A percentile compares a stretch with the other conserved stretches of the same genome.
Conservation (phyloP, 192 early-diverging fungal genomes). For the Backusella luteola region DNA sequence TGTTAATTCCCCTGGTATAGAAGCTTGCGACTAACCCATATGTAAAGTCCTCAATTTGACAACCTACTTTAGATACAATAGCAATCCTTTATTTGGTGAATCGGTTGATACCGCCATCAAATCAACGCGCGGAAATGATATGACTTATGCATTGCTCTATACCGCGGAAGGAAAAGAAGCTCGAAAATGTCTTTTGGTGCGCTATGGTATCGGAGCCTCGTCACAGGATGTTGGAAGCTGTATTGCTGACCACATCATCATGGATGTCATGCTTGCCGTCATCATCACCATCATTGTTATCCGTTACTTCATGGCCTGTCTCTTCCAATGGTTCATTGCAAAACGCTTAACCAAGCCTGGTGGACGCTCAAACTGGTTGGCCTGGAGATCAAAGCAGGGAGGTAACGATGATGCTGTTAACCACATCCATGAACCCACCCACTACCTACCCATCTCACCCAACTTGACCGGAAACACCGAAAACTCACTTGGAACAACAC, state of each 20-base stretch:
- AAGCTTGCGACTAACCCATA: not conserved
- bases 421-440: slow-evolving; percentile 24
- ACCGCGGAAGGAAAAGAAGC: slow-evolving; percentile 36
- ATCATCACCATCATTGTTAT: slow-evolving; percentile 55
- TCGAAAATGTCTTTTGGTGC: slow-evolving; percentile 40
- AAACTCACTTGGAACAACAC: not conserved
- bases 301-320: slow-evolving; percentile 60
- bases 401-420: slow-evolving; percentile 33
- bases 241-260: slow-evolving; percentile 55
- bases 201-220: slow-evolving; percentile 49
- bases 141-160: slow-evolving; percentile 22
- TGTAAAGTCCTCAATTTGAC: slow-evolving; percentile 11
- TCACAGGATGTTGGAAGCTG: slow-evolving; percentile 55
- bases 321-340: slow-evolving; percentile 60
- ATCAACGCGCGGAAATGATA: slow-evolving; percentile 27
- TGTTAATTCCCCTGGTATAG: not conserved
- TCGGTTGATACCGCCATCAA: slow-evolving; percentile 11
- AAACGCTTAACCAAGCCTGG: slow-evolving; percentile 46
- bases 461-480: not conserved
- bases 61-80: not conserved
- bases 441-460: not conserved
- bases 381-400: slow-evolving; percentile 40
- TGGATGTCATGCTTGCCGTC: slow-evolving; percentile 48
- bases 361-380: slow-evolving; percentile 51
- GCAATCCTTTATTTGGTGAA: slow-evolving; percentile 12